Evolutionary conservation across 2,329 filamentous ascomycete species (phyloP).

Genomic region (Xylaria sp.): DNA sequence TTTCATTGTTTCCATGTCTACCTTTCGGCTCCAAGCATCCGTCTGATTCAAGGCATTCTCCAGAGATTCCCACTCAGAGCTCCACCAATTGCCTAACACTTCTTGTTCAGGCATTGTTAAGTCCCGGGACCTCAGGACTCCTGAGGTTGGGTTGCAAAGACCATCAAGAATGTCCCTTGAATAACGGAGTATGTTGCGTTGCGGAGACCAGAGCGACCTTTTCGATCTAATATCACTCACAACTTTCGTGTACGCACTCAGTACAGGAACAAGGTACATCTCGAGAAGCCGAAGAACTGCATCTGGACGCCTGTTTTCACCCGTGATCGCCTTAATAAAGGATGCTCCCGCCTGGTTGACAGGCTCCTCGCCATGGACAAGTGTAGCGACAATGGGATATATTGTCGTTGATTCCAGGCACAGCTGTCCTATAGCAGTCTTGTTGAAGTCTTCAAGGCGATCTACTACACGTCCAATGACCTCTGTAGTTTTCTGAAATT

Average conservation of each 20-base stretch:
- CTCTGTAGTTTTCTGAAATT: conserved; percentile 66
- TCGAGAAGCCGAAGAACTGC: conserved; percentile 61
- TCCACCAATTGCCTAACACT: conserved; percentile 83
- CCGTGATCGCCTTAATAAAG: conserved; percentile 84
- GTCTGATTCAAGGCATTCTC: conserved; percentile 85
- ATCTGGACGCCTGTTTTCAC: conserved; percentile 66
- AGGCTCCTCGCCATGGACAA: conserved; percentile 82
- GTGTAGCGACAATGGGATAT: conserved; percentile 78
- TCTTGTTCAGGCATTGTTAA: conserved; percentile 71
- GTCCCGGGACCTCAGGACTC: conserved; percentile 65
- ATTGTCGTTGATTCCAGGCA: conserved; percentile 76
- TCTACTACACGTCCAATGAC: conserved; percentile 80
- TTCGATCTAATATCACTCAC: conserved; percentile 56
- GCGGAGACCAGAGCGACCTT: conserved; percentile 65
- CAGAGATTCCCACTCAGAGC: conserved; percentile 82
- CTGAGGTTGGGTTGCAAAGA: conserved; percentile 66
- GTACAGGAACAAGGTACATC: conserved; percentile 57
- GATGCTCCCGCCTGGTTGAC: conserved; percentile 84
- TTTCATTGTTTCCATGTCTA: conserved; percentile 83
- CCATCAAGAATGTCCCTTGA: conserved; percentile 67
- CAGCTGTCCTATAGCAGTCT: conserved; percentile 74
- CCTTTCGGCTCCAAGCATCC: conserved; percentile 81
- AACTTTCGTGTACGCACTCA: conserved; percentile 59
- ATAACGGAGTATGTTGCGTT: conserved; percentile 67
- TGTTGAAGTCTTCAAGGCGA: conserved; percentile 79